These are phyloP conservation scores for Mycena epipterygia DNA, from an alignment of 768 basidiomycete species.

Conservation along the genomic window DNA sequence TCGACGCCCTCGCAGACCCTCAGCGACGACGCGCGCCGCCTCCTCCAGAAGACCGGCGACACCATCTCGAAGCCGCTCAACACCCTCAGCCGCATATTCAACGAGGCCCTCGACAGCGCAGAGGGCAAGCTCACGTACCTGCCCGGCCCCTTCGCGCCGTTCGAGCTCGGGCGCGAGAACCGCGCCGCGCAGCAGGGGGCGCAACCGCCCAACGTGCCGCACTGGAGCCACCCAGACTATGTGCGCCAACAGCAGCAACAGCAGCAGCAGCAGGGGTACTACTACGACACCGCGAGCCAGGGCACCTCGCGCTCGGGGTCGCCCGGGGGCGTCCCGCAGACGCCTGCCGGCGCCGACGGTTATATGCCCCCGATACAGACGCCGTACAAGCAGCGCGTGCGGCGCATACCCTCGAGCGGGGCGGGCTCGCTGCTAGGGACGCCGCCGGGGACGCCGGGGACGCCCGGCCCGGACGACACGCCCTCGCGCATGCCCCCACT, in stretches of 20 bases:
- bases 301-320: constrained; percentile 10
- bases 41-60: constrained; percentile 92
- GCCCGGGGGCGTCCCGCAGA: constrained; percentile 53
- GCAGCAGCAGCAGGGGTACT: constrained; percentile 22
- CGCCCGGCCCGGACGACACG: constrained; percentile 65
- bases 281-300: constrained; percentile 30
- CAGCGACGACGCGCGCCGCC: constrained; percentile 81
- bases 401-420: constrained; percentile 56
- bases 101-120: constrained; percentile 81
- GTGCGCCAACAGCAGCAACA: constrained; percentile 42
- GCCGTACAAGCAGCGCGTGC: constrained; percentile 82
- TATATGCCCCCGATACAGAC: constrained; percentile 64
- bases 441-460: constrained; percentile 53
- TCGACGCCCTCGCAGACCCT: constrained; percentile 67
- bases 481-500: constrained; percentile 55
- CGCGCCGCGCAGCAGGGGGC: constrained; percentile 43
- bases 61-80: constrained; percentile 92
- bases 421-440: constrained; percentile 34
- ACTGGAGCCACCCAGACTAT: constrained; percentile 57
- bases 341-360: constrained; percentile 53
- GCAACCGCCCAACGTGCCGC: constrained; percentile 52
- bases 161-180: constrained; percentile 71
- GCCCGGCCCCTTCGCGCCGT: constrained; percentile 78
- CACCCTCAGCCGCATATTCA: constrained; percentile 90
- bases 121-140: constrained; percentile 76